These are phyloP conservation scores for Yamadazyma dendronema DNA, from an alignment of 1,139 yeast species.

Conservation along the genomic window DNA sequence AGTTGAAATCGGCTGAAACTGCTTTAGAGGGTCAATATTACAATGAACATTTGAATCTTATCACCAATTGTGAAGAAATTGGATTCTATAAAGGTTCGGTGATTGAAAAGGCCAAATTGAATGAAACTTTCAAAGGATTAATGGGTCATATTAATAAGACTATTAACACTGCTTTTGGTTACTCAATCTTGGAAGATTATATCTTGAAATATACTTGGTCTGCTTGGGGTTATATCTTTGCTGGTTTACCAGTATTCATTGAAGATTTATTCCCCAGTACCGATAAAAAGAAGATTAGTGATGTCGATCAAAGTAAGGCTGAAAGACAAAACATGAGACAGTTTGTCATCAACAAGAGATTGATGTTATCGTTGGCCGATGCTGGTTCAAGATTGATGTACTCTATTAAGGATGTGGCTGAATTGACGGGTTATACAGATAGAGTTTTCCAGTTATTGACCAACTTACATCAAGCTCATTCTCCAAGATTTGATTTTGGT, in stretches of 20 bases:
- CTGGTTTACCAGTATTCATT: slow-evolving; percentile 76
- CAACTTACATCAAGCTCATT: slow-evolving; percentile 80
- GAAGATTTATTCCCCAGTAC: slow-evolving; percentile 40
- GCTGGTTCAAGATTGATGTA: slow-evolving; percentile 97
- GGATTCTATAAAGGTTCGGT: slow-evolving; percentile 90
- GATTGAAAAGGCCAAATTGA: slow-evolving; percentile 72
- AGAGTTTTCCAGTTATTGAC: slow-evolving; percentile 75
- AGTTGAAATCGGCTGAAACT: slow-evolving; percentile 68
- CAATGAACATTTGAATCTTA: slow-evolving; percentile 80
- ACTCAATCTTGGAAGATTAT: slow-evolving; percentile 80
- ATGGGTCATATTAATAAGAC: slow-evolving; percentile 44
- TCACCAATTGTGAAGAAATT: slow-evolving; percentile 88
- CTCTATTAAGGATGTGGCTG: slow-evolving; percentile 90
- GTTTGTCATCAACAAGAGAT: slow-evolving; percentile 84
- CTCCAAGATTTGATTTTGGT: slow-evolving; percentile 64
- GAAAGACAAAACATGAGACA: slow-evolving; percentile 72
- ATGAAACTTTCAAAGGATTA: slow-evolving; percentile 56
- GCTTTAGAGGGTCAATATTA: slow-evolving; percentile 86
- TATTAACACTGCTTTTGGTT: slow-evolving; percentile 52
- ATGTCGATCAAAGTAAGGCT: slow-evolving; percentile 10
- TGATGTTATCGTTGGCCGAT: slow-evolving; percentile 88
- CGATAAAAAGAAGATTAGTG: not conserved
- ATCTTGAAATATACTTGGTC: slow-evolving; percentile 93
- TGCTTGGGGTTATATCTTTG: slow-evolving; percentile 86
- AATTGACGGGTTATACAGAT: slow-evolving; percentile 87